Conservation (phyloP, 345 rosid genomes). For the Erodium maritimum region DNA sequence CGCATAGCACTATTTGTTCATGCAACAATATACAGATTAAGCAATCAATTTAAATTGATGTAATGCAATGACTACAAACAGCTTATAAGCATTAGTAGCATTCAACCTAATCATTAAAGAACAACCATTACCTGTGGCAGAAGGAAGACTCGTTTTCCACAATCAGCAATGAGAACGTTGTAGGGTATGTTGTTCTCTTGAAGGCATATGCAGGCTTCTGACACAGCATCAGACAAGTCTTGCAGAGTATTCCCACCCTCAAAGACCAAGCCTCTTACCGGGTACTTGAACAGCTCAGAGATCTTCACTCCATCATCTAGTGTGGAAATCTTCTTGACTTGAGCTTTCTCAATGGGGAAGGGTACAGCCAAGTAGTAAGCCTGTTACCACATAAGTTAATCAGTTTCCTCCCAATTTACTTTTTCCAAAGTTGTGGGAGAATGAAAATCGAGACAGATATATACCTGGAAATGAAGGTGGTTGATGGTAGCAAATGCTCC, state of each 20-base stretch:
- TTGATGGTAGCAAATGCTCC: conserved; percentile 98
- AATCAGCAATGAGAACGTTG: conserved; percentile 73
- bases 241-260: conserved; percentile 57
- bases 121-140: conserved; percentile 66
- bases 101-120: no score
- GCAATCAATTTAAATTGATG: not conserved
- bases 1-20: conserved; percentile 60
- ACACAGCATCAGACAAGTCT: conserved; percentile 46
- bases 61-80: not conserved
- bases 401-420: not conserved
- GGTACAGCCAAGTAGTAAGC: conserved; percentile 73
- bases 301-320: conserved; percentile 40
- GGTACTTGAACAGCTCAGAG: conserved; percentile 58
- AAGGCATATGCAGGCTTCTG: conserved; percentile 72
- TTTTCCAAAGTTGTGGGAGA: no score
- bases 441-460: not conserved
- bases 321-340: conserved; percentile 39
- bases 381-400: conserved; percentile 18
- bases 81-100: not conserved
- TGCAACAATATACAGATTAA: not conserved
- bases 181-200: conserved; percentile 83
- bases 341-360: conserved; percentile 83
- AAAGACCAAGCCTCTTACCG: conserved; percentile 78
- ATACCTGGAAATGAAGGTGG: conserved; percentile 98
- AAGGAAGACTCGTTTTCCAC: conserved; percentile 65